phyloP scores from a whole-genome alignment of 2,329 filamentous ascomycete genomes.

The Colletotrichum lentis region DNA sequence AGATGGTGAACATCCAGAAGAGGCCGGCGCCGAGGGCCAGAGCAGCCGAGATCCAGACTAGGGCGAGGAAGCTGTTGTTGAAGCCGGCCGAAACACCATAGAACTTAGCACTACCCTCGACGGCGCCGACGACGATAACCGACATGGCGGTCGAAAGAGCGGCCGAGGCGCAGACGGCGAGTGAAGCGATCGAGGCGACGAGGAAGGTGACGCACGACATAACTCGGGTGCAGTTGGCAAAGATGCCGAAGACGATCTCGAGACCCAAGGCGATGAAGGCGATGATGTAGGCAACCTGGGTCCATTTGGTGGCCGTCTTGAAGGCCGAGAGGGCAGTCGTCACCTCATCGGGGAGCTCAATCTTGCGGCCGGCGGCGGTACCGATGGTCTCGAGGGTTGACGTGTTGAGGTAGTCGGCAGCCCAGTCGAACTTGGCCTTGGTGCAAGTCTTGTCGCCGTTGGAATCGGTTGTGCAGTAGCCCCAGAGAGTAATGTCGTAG shows the following conservation, averaged over 20 bases:
- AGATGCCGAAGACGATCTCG: slow-evolving; percentile 80
- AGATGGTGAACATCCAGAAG: slow-evolving; percentile 92
- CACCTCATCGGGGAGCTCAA: slow-evolving; percentile 73
- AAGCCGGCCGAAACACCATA: slow-evolving; percentile 76
- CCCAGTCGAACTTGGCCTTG: slow-evolving; percentile 77
- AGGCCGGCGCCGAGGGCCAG: slow-evolving; percentile 78
- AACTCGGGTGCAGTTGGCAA: slow-evolving; percentile 82
- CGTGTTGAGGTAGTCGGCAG: slow-evolving; percentile 73
- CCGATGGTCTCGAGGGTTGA: slow-evolving; percentile 66
- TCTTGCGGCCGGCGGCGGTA: slow-evolving; percentile 58
- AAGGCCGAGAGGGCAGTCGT: slow-evolving; percentile 76
- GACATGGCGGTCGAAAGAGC: slow-evolving; percentile 79
- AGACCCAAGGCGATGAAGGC: slow-evolving; percentile 73
- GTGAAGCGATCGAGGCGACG: slow-evolving; percentile 69
- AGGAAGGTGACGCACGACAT: slow-evolving; percentile 85
- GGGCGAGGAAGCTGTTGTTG: slow-evolving; percentile 73
- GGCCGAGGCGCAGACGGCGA: slow-evolving; percentile 68
- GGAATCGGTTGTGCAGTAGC: slow-evolving; percentile 76
- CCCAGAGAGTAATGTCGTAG: slow-evolving; percentile 87
- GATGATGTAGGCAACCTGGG: slow-evolving; percentile 81
- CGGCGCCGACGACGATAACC: slow-evolving; percentile 71
- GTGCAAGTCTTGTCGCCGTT: slow-evolving; percentile 72
- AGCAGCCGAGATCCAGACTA: slow-evolving; percentile 81
- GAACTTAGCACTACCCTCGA: slow-evolving; percentile 71
- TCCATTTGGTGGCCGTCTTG: slow-evolving; percentile 78